phyloP scores from a whole-genome alignment of 2,329 filamentous ascomycete genomes.

The Tolypocladium pustulatum region DNA sequence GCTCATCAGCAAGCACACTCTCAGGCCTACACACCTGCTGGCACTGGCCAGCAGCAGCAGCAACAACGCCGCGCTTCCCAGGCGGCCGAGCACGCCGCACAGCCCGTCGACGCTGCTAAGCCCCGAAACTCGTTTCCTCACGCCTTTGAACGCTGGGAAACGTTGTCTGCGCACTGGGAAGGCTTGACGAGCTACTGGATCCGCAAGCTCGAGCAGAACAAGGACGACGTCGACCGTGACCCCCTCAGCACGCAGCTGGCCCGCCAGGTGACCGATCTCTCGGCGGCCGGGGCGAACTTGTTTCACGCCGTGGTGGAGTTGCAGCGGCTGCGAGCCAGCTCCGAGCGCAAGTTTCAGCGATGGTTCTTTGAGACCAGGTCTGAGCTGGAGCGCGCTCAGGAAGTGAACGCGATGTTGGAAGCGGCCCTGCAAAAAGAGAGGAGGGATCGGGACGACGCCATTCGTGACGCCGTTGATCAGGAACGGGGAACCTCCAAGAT shows the following conservation, averaged over 20 bases:
- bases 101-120: slow-evolving; percentile 17
- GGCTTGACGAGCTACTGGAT: slow-evolving; percentile 97
- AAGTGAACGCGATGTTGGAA: slow-evolving; percentile 74
- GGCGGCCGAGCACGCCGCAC: slow-evolving; percentile 8
- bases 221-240: slow-evolving; percentile 71
- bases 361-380: slow-evolving; percentile 96
- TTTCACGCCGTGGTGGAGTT: slow-evolving; percentile 97
- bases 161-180: slow-evolving; percentile 94
- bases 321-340: slow-evolving; percentile 85
- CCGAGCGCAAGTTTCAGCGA: slow-evolving; percentile 92
- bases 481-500: slow-evolving; percentile 64
- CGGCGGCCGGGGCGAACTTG: slow-evolving; percentile 88
- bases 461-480: slow-evolving; percentile 53
- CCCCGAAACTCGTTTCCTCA: slow-evolving; percentile 75
- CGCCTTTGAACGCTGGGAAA: slow-evolving; percentile 96
- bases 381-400: slow-evolving; percentile 76
- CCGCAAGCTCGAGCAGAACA: slow-evolving; percentile 80
- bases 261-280: slow-evolving; percentile 92
- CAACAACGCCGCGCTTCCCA: slow-evolving; percentile 8
- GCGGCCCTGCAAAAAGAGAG: slow-evolving; percentile 65
- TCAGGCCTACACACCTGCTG: slow-evolving; percentile 4
- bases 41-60: slow-evolving; percentile 7
- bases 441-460: slow-evolving; percentile 55
- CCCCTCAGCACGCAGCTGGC: slow-evolving; percentile 81
- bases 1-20: slow-evolving; percentile 1